Evolutionary conservation across 192 early-diverging fungal species (phyloP), one percentile per base, ranked within the genome.

Genomic region (Rhizoclosmatium sp.): DNA sequence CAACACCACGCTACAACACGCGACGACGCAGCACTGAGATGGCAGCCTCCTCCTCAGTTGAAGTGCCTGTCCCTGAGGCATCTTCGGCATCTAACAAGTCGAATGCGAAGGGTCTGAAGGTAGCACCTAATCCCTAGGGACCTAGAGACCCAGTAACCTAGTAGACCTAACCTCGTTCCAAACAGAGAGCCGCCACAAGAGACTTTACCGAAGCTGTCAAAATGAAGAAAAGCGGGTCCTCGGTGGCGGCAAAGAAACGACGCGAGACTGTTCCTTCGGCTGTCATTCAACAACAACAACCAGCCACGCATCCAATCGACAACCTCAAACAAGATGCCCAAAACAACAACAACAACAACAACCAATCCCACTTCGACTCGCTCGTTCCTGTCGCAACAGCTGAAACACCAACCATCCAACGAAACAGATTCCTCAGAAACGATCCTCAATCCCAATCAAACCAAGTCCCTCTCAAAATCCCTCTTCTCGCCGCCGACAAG

Each of bases 401-500:
- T 62, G 85, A 83, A 68, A 83, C 85, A 2, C 85, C 85, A 9
- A 75, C 71, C 10, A 83, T 86, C 77, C 44, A n/a, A 19, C 48
- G 62, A 47, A 83, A 83, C 73, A 80, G 70, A 61, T 62, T 39
- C 46, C 67, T 83, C 56, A 64, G 82, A 40, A 49, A 80, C 47
- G 65, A 65, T 46, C 23, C 39, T 47, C 39, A 62, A 2, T 47
- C 45, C 60, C 4, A 10, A 2, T 42, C 62, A 7, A 3, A 5
- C 10, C 59, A 5, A 44, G 21, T 21, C 23, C 59, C 10, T 10
- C 72, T 19, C 39, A 23, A 46, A 21, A 42, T 39, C 64, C 5
- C 21, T 46, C 47, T 12, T n/a, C 49, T 65, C 44, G 19, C 74
- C 10, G 2, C 56, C 48, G 44, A 31, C 48, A 68, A 71, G 51